phyloP scores from a whole-genome alignment of 306 rosid species.

The Prunus armeniaca region DNA sequence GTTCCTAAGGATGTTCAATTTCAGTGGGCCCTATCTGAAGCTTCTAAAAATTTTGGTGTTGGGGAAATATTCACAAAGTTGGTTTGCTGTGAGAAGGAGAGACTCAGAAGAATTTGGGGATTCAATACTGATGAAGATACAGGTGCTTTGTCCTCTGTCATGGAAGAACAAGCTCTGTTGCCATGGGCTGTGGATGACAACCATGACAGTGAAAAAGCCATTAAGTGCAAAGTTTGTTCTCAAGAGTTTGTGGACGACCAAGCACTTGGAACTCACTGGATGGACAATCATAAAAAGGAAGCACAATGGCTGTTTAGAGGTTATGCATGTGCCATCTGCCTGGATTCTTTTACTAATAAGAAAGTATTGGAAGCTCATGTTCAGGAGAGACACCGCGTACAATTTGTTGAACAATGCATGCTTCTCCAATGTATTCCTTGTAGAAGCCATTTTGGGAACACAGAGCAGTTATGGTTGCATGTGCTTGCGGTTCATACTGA shows the following conservation, averaged over 20 bases:
- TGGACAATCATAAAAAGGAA: conserved; percentile 94
- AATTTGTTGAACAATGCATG: conserved; percentile 93
- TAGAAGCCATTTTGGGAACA: conserved; percentile 85
- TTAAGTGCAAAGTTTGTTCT: conserved; percentile 79
- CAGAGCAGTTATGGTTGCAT: conserved; percentile 85
- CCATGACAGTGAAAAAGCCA: conserved; percentile 45
- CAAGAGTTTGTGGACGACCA: conserved; percentile 67
- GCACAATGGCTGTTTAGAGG: conserved; percentile 99
- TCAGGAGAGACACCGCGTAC: conserved; percentile 94
- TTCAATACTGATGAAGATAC: conserved; percentile 57
- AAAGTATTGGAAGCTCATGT: conserved; percentile 90
- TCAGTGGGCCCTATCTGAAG: conserved; percentile 97
- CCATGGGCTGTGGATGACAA: conserved; percentile 40
- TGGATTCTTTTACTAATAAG: conserved; percentile 90
- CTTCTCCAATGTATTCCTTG: conserved; percentile 98
- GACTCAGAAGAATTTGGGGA: conserved; percentile 74
- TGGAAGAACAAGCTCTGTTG: conserved; percentile 57
- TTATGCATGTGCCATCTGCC: conserved; percentile 92
- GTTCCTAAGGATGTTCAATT: conserved; percentile 95
- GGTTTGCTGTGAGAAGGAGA: conserved; percentile 75
- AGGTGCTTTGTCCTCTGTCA: conserved; percentile 25
- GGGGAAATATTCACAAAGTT: conserved; percentile 64
- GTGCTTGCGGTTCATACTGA: conserved; percentile 69
- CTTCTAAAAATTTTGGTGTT: conserved; percentile 64
- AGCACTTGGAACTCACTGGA: conserved; percentile 86